Evolutionary conservation across 257 asterid genomes (phyloP), one percentile per base, ranked within the genome.

Genomic region (Fraxinus pennsylvanica): DNA sequence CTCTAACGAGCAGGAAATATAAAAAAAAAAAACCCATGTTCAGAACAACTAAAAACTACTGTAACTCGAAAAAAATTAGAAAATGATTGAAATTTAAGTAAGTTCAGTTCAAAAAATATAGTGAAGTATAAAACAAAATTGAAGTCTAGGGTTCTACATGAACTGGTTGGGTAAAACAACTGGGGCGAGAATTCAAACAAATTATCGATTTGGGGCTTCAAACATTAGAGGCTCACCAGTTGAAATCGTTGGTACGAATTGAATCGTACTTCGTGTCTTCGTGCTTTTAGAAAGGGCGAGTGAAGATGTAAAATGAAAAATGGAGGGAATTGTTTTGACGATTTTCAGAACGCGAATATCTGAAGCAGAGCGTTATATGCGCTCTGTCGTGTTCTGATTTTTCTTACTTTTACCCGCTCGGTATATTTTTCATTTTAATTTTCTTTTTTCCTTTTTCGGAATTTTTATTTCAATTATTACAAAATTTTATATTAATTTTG

Each of bases 61-160:
- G 5, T 43, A 68, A 9, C 6, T 50, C n/a, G 13, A 27, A 8
- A 45, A 22, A 27, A 10, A 63, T 9, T 3, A 22, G 19, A 12
- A 63, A 63, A 63, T 63, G 69, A 13, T 63, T 63, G 35, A 4
- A 3, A 17, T 9, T 9, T 19, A 66, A 71, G 17, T 41, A 45
- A 4, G 65, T 8, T 3, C 30, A 54, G 59, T 22, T 15, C 19
- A 1, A 57, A 69, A 22, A 73, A 14, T 50, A 54, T 9, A 21
- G 17, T 21, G n/a, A 75, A 66, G 68, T 29, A 25, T 50, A 43
- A 36, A 47, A 32, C 81, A 73, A 17, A 70, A 69, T 21, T 21
- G 67, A 38, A 50, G 52, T 27, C 81, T 86, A 86, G 86, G 87
- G 87, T 86, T 83, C 71, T 52, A 22, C 30, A 69, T 68, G 21